A percentile compares a stretch with the other conserved stretches of the same genome.
Conservation (phyloP, 805 yeast genomes). For the Myxozyma nipponensis region DNA sequence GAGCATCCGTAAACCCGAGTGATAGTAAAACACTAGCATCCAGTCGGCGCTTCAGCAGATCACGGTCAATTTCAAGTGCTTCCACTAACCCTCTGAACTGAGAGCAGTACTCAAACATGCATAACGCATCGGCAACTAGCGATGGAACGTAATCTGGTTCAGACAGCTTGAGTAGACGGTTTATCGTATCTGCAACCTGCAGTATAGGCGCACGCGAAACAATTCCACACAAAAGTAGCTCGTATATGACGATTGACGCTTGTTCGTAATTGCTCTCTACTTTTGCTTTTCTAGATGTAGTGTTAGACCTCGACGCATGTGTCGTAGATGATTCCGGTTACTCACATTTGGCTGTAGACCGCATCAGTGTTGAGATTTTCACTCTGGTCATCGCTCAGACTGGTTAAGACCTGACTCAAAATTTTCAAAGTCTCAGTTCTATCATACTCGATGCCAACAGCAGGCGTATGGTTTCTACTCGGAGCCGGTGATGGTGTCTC, state of each 20-base stretch:
- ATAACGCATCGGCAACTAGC: conserved; percentile 11
- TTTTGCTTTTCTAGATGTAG: no score
- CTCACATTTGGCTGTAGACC: no score
- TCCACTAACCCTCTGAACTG: conserved; percentile 21
- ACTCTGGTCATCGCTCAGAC: no score
- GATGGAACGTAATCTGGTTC: conserved; percentile 6
- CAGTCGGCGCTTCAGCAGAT: conserved; percentile 29
- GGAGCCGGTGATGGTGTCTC: no score
- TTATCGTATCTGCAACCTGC: conserved; percentile 2
- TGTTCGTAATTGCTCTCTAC: no score
- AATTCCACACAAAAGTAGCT: conserved; percentile 8
- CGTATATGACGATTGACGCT: conserved; percentile 21
- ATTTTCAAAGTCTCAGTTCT: no score
- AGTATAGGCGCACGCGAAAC: conserved; percentile 5
- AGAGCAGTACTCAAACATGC: conserved; percentile 9
- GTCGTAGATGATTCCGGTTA: no score
- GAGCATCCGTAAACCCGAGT: conserved; percentile 14
- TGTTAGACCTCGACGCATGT: no score
- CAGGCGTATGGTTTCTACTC: no score
- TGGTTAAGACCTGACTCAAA: no score
- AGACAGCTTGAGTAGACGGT: not conserved
- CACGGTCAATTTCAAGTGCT: conserved; percentile 28
- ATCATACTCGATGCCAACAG: no score
- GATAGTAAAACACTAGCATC: conserved; percentile 27
- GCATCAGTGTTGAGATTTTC: no score